These are phyloP conservation scores for Gillenia trifoliata DNA, from an alignment of 306 rosid species.

Conservation along the genomic window DNA sequence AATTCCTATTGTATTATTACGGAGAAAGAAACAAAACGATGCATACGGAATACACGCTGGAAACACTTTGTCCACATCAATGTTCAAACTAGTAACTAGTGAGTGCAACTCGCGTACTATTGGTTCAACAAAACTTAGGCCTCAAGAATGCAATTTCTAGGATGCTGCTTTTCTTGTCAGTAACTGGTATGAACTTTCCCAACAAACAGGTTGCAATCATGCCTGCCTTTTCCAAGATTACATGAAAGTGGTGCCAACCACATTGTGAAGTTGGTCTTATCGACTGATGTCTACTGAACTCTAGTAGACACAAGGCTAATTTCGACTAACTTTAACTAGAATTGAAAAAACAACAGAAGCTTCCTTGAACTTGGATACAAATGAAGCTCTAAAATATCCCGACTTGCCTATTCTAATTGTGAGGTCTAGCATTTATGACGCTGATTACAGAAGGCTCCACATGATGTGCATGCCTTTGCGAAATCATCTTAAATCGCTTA, in stretches of 20 bases:
- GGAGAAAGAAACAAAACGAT: neutral
- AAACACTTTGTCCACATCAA: neutral
- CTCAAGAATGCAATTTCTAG: constrained; percentile 6
- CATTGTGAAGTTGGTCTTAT: neutral
- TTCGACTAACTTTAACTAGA: neutral
- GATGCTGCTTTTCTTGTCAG: constrained; percentile 18
- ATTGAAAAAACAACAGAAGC: neutral
- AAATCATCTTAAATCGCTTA: neutral
- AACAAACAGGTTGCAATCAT: neutral
- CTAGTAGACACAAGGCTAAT: neutral
- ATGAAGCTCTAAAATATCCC: neutral
- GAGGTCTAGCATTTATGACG: neutral
- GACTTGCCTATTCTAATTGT: neutral
- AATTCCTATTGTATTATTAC: neutral
- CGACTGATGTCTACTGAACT: neutral
- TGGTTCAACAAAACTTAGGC: neutral
- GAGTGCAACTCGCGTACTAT: neutral
- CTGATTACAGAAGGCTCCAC: neutral
- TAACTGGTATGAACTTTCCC: constrained; percentile 10
- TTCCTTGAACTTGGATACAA: neutral
- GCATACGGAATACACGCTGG: neutral
- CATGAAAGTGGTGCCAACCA: neutral
- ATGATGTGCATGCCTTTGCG: neutral
- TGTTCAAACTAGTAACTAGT: neutral
- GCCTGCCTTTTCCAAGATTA: neutral